These are phyloP conservation scores for Nicotiana knightiana DNA, from an alignment of 257 asterid genomes.

Conservation along the genomic window DNA sequence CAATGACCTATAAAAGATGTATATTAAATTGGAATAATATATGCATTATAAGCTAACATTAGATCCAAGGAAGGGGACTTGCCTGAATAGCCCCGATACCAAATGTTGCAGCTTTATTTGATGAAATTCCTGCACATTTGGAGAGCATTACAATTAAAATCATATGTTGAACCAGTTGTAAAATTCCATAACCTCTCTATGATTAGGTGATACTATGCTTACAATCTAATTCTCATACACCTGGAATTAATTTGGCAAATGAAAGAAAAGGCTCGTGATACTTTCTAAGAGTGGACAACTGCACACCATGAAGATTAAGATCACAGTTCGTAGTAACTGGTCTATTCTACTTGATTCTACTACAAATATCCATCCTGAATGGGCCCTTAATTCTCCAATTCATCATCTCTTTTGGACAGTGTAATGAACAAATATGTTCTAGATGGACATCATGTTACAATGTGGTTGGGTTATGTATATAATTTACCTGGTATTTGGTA, in stretches of 20 bases:
- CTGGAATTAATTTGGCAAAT: not conserved
- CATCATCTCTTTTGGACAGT: not conserved
- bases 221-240: not conserved
- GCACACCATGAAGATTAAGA: not conserved
- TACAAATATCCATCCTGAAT: not conserved
- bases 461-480: not conserved
- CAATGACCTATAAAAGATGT: slow-evolving; percentile 44
- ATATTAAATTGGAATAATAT: not conserved
- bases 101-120: slow-evolving; percentile 74
- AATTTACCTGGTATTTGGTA: not conserved
- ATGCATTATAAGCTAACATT: not conserved
- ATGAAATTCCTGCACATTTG: slow-evolving; percentile 51
- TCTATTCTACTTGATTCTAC: not conserved
- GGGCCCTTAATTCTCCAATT: not conserved
- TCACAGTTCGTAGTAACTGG: not conserved
- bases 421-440: not conserved
- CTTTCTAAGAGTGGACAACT: not conserved
- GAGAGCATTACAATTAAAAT: not conserved
- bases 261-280: not conserved
- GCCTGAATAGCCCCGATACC: slow-evolving; percentile 90
- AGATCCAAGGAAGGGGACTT: not conserved
- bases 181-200: not conserved
- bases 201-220: not conserved
- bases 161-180: not conserved
- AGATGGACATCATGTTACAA: not conserved